Percentiles rank a stretch among this genome's conserved stretches.
Conservation (phyloP, 352 stramenopile species). For the Phytophthora macrochlamydospora region DNA sequence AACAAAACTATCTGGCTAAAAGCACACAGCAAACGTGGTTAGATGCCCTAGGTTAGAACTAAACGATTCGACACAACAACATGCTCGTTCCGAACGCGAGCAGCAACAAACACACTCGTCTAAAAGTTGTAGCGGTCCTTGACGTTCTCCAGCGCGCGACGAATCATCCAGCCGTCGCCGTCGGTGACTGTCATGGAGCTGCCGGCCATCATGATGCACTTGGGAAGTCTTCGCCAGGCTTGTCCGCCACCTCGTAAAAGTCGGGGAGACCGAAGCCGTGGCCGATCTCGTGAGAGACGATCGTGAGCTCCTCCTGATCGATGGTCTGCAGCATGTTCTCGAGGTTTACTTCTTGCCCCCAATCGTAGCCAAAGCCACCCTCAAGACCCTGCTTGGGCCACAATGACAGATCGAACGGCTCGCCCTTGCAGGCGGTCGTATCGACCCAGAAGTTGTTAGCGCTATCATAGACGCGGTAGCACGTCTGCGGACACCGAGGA, state of each 20-base stretch:
- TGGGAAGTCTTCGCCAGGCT: constrained; percentile 16
- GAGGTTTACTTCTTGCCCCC: constrained; percentile 27
- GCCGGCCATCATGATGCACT: constrained; percentile 28
- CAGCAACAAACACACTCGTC: neutral
- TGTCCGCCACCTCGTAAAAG: constrained; percentile 20
- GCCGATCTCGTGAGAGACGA: constrained; percentile 41
- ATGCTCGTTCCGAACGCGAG: neutral
- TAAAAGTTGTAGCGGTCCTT: constrained; percentile 21
- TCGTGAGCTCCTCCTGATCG: constrained; percentile 27
- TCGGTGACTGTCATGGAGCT: constrained; percentile 26
- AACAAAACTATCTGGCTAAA: too few species aligned
- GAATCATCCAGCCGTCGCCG: constrained; percentile 38
- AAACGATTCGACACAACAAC: neutral
- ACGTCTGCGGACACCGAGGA: too few species aligned
- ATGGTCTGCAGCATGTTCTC: constrained; percentile 35
- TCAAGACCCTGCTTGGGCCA: constrained; percentile 35
- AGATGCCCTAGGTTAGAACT: neutral
- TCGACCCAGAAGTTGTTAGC: constrained; percentile 21
- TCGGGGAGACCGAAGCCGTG: constrained; percentile 28
- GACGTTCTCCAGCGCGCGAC: constrained; percentile 20
- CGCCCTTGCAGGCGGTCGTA: constrained; percentile 31
- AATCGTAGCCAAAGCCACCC: constrained; percentile 29
- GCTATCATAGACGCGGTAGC: constrained; percentile 42
- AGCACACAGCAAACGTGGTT: neutral
- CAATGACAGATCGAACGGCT: constrained; percentile 43